Base-by-base conservation (phyloP, 768 basidiomycete species). In the Tricholoma furcatifolium region DNA sequence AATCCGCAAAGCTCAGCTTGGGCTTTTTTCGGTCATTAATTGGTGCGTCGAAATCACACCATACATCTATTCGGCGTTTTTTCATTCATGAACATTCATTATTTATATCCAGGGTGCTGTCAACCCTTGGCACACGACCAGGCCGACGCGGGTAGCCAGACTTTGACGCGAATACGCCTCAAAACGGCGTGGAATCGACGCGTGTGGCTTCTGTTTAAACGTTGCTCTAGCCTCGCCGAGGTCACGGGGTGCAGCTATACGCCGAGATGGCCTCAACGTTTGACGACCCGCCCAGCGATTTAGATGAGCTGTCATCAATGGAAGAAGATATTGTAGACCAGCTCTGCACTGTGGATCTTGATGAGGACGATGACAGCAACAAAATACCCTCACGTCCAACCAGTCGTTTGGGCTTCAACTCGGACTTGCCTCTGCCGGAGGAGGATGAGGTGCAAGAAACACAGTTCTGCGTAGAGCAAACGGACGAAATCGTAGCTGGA, bases 321-420 rank as follows among this genome's bases (percentile, higher is more conserved):
- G 64, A 63, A 58, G 60, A 58, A 23, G 64, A 63, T 47, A 63
- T 63, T 46, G 62, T 59, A 41, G 62, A 63, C 38, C 57, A 61
- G 40, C 55, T 54, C 40, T 51, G 44, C 32, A 45, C 50, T 27
- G 43, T 45, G 36, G 53, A 57, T 39, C 32, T 51, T 30, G 61
- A 62, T 42, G 60, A 63, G 5, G 36, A 38, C 36, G 15, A 38
- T 38, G 36, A 38, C 10, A 43, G 35, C 21, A 31, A 43, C 42
- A 66, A 62, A 18, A 60, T 69, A n/a, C 76, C 77, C 31, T 65
- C 68, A 58, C 76, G 78, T 30, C 77, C 80, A 45, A 67, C 70
- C 24, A 83, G 77, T 56, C 77, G 77, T 41, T 70, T 81, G 7
- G 76, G 76, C 43, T 80, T 79, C 57, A 74, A 74, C 62, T 53